Percentiles rank a stretch among this genome's conserved stretches.
Conservation (phyloP, 176 grass and related monocot genomes). For the Neostapfia colusana region DNA sequence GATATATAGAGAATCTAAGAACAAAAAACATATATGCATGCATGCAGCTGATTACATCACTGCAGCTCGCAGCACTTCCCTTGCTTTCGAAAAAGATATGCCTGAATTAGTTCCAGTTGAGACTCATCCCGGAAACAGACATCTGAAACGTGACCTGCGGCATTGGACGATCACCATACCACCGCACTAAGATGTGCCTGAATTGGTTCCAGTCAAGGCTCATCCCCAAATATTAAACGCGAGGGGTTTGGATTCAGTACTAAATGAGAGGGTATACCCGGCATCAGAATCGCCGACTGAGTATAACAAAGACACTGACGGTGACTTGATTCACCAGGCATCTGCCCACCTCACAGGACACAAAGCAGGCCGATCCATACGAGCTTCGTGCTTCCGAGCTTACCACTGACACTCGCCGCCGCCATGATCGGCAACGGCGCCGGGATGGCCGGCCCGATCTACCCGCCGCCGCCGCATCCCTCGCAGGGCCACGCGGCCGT, state of each 20-base stretch:
- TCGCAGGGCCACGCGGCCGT: no score
- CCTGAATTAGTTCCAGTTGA: neutral
- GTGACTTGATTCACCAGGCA: neutral
- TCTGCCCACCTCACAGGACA: neutral
- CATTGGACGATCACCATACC: neutral
- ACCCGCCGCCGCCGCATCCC: neutral
- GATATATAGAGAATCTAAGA: no score
- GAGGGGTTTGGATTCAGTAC: neutral
- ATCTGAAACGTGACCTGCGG: neutral
- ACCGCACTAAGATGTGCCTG: neutral
- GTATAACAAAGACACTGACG: neutral
- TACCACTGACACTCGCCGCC: neutral
- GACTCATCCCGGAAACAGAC: neutral
- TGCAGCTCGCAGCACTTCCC: neutral
- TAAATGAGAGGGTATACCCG: conserved; percentile 1
- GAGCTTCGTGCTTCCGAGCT: neutral
- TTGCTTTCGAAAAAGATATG: no score
- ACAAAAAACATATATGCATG: no score
- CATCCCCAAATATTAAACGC: neutral
- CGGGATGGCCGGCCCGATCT: neutral
- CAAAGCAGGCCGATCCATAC: neutral
- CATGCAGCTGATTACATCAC: neutral
- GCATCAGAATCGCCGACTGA: neutral
- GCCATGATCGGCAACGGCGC: neutral
- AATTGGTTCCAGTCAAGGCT: neutral